Evolutionary conservation across 179 eudicot species (phyloP).

Genomic region (Pouteria campechiana): DNA sequence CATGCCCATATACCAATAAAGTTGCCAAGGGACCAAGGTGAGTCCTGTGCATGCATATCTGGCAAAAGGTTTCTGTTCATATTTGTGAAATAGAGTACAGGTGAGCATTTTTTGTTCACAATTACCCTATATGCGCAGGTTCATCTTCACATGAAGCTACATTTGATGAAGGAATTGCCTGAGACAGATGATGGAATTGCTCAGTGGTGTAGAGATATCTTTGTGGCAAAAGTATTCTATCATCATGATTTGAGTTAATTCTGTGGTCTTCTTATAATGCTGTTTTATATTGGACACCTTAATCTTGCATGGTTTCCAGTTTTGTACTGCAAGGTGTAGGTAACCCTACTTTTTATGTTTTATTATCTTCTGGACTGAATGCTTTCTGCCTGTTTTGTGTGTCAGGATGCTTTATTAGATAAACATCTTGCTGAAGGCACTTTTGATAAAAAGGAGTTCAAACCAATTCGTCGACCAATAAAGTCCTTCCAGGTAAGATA

Average conservation of each 20-base stretch:
- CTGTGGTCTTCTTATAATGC: neutral
- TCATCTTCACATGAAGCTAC: slow-evolving; percentile 32
- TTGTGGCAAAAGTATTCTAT: slow-evolving; percentile 31
- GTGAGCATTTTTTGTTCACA: too few species aligned
- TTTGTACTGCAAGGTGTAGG: neutral
- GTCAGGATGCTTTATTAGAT: slow-evolving; percentile 36
- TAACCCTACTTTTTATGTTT: neutral
- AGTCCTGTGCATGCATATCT: too few species aligned
- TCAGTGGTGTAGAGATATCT: slow-evolving; percentile 39
- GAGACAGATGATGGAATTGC: slow-evolving; percentile 39
- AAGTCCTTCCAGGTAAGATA: slow-evolving; percentile 28
- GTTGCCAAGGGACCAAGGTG: too few species aligned
- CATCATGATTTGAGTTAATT: neutral
- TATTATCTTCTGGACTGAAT: neutral
- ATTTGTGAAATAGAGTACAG: too few species aligned
- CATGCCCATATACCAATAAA: too few species aligned
- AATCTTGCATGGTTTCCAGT: neutral
- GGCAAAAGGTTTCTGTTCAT: too few species aligned
- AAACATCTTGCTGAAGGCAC: slow-evolving; percentile 22
- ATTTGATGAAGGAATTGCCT: slow-evolving; percentile 30
- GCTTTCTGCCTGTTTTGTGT: neutral
- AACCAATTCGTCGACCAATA: slow-evolving; percentile 24
- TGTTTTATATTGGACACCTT: neutral
- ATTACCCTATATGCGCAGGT: too few species aligned
- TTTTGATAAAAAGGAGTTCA: slow-evolving; percentile 27